Evolutionary conservation across 2,329 filamentous ascomycete species (phyloP).

Genomic region (Clarireedia homoeocarpa): DNA sequence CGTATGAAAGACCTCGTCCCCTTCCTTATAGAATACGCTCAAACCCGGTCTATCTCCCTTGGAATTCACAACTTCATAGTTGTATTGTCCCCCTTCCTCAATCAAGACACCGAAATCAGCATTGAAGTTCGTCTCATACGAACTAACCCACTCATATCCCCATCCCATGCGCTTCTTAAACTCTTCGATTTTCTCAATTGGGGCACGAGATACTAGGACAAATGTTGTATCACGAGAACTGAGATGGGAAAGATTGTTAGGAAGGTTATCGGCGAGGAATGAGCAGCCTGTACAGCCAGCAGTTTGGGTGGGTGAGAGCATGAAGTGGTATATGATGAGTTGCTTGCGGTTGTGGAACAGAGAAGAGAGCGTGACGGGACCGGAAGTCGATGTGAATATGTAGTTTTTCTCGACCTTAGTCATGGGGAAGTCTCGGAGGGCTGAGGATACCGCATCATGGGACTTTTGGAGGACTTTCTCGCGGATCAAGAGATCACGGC

Average conservation of each 20-base stretch:
- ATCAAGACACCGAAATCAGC: conserved; percentile 34
- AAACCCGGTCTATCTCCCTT: conserved; percentile 31
- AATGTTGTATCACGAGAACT: conserved; percentile 32
- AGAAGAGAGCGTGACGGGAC: conserved; percentile 24
- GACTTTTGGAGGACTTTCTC: conserved; percentile 31
- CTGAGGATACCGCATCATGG: conserved; percentile 25
- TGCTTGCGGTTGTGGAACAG: conserved; percentile 32
- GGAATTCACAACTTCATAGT: background rate
- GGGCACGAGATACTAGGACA: conserved; percentile 34
- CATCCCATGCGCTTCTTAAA: conserved; percentile 34
- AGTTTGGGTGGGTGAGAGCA: conserved; percentile 33
- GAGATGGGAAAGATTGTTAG: conserved; percentile 32
- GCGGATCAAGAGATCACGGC: conserved; percentile 30
- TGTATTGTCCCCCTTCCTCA: conserved; percentile 22
- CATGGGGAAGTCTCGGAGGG: conserved; percentile 34
- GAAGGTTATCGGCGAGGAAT: conserved; percentile 34
- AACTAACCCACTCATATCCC: conserved; percentile 36
- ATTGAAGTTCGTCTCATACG: conserved; percentile 32
- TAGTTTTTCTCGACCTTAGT: conserved; percentile 33
- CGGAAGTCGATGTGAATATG: conserved; percentile 22
- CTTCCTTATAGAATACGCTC: conserved; percentile 32
- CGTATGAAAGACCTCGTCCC: conserved; percentile 31
- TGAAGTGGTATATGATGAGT: conserved; percentile 40
- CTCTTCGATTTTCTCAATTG: conserved; percentile 30
- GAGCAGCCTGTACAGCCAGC: conserved; percentile 34